Evolutionary conservation across 768 basidiomycete species (phyloP), one percentile per base, ranked within the genome.

Genomic region (Sistotremastrum suecicum): DNA sequence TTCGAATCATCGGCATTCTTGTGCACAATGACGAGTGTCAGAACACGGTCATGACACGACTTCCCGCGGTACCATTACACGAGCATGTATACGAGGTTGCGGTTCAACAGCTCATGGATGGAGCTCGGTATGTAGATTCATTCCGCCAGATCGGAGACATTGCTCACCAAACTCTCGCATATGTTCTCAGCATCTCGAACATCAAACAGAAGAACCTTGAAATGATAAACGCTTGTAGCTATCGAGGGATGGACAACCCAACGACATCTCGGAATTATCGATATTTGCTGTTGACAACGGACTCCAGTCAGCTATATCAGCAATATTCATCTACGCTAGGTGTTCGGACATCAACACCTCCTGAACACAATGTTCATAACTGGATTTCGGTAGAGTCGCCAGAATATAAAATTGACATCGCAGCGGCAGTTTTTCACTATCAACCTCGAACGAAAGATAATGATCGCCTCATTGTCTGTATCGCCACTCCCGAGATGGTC

Each of bases 41-140:
- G 9, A 39, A 42, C 5, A 50, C 58, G 0, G 7, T 41, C 0
- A 34, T 62, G 32, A 41, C 20, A 4, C 45, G 57, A 1, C 12
- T 51, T 7, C 65, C 64, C 1, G 7, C 53, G 3, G 44, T 63
- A 9, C 64, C 65, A 7, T 45, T 67, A 7, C 64, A 66, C 51
- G 49, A 50, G 7, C 54, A 58, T 46, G 63, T 66, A 7, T 53
- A 56, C 35, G 50, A 56, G 39, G 43, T 54, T n/a, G n/a, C n/a
- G n/a, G n/a, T n/a, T n/a, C n/a, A n/a, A n/a, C n/a, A n/a, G n/a
- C n/a, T n/a, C n/a, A n/a, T n/a, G n/a, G n/a, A n/a, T n/a, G n/a
- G n/a, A n/a, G n/a, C n/a, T n/a, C n/a, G n/a, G n/a, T n/a, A n/a
- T n/a, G n/a, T n/a, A n/a, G n/a, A n/a, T n/a, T n/a, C n/a, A n/a